A percentile compares a stretch with the other conserved stretches of the same genome.
Conservation (phyloP, 345 rosid species). For the Citrus sp. region DNA sequence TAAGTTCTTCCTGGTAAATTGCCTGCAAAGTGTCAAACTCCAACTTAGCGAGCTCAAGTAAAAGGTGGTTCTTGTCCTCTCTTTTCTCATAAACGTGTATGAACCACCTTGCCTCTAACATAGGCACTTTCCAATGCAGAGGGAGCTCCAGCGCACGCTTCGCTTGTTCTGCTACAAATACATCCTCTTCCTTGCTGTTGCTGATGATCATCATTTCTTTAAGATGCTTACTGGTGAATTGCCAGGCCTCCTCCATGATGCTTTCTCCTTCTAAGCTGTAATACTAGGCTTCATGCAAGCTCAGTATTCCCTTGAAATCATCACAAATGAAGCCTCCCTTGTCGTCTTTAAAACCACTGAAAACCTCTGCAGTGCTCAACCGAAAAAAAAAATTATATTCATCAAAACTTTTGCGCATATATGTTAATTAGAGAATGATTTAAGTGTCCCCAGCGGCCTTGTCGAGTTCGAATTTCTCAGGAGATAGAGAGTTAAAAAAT, state of each 20-base stretch:
- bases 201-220: background rate
- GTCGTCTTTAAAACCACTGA: background rate
- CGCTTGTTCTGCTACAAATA: background rate
- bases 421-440: no score
- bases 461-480: no score
- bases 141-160: constrained; percentile 20
- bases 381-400: no score
- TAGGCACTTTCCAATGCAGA: constrained; percentile 2
- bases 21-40: constrained; percentile 21
- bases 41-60: constrained; percentile 21
- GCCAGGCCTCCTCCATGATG: constrained; percentile 11
- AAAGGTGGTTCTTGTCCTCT: background rate
- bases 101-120: constrained; percentile 18
- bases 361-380: background rate
- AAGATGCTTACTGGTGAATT: constrained; percentile 1
- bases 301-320: constrained; percentile 10
- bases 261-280: constrained; percentile 8
- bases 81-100: constrained; percentile 12
- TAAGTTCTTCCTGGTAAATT: constrained; percentile 15
- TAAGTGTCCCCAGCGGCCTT: no score
- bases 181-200: background rate
- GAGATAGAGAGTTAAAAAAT: no score
- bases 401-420: no score
- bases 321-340: constrained; percentile 5
- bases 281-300: constrained; percentile 17